These are phyloP conservation scores for Termitomyces heimii DNA, from an alignment of 768 basidiomycete genomes.

Conservation along the genomic window DNA sequence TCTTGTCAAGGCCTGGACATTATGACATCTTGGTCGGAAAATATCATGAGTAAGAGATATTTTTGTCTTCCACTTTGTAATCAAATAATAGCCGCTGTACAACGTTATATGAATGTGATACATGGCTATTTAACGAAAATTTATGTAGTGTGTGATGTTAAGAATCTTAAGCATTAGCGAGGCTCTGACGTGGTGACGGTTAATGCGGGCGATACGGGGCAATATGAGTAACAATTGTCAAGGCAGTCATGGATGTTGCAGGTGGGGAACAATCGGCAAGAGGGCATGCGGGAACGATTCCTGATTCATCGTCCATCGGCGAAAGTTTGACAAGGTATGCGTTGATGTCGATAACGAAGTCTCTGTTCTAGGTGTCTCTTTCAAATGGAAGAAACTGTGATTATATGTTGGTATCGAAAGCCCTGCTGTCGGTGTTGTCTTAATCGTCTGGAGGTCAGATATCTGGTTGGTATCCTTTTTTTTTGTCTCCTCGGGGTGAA, in stretches of 20 bases:
- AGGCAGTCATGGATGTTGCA: not conserved
- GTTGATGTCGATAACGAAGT: not conserved
- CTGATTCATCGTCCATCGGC: not conserved
- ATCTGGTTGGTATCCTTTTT: not conserved
- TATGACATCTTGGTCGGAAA: slow-evolving; percentile 61
- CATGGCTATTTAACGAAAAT: not conserved
- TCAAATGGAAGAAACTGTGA: not conserved
- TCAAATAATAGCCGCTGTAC: not conserved
- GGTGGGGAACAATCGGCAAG: not conserved
- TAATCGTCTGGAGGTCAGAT: not conserved
- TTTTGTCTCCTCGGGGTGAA: no score
- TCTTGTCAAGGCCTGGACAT: slow-evolving; percentile 65
- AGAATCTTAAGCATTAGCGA: not conserved
- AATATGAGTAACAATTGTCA: not conserved
- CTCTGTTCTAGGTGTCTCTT: not conserved
- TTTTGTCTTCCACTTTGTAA: not conserved
- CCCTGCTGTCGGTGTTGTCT: not conserved
- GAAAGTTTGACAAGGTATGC: not conserved
- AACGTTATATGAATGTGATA: not conserved
- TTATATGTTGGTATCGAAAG: not conserved
- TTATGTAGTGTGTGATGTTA: not conserved
- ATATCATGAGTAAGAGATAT: not conserved
- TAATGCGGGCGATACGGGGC: not conserved
- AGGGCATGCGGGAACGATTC: not conserved
- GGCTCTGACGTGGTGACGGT: not conserved